These are phyloP conservation scores for Penicillium egyptiacum DNA, from an alignment of 495 filamentous ascomycete genomes.

Conservation along the genomic window DNA sequence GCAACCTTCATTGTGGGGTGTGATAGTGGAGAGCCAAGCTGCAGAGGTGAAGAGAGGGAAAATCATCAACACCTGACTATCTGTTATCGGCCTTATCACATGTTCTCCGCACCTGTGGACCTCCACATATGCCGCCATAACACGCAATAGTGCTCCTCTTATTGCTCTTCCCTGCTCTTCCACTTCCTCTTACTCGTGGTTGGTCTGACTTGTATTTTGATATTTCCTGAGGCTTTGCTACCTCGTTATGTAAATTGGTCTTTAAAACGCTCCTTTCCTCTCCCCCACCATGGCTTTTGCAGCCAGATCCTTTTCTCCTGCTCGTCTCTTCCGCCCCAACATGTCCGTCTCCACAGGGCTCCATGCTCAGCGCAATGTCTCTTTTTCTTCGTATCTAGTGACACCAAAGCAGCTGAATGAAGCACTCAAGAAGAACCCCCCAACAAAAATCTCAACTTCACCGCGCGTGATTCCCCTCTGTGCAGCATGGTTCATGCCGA, in stretches of 20 bases:
- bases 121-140: conserved; percentile 4
- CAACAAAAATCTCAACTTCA: conserved; percentile 69
- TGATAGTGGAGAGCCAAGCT: background rate
- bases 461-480: conserved; percentile 84
- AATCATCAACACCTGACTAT: conserved; percentile 8
- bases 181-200: background rate
- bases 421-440: conserved; percentile 74
- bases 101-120: conserved; percentile 34
- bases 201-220: background rate
- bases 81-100: conserved; percentile 32
- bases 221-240: background rate
- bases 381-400: conserved; percentile 78
- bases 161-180: conserved; percentile 6
- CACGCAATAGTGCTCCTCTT: conserved; percentile 9
- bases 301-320: conserved; percentile 32
- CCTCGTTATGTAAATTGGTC: conserved; percentile 12
- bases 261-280: background rate
- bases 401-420: conserved; percentile 77
- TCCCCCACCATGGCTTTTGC: conserved; percentile 37
- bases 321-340: conserved; percentile 34
- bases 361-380: conserved; percentile 43
- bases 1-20: conserved; percentile 80
- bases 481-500: conserved; percentile 94
- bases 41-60: background rate
- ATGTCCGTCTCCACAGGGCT: conserved; percentile 30